phyloP scores from a whole-genome alignment of 2,329 filamentous ascomycete genomes.

The Mycosphaerella arachidis region DNA sequence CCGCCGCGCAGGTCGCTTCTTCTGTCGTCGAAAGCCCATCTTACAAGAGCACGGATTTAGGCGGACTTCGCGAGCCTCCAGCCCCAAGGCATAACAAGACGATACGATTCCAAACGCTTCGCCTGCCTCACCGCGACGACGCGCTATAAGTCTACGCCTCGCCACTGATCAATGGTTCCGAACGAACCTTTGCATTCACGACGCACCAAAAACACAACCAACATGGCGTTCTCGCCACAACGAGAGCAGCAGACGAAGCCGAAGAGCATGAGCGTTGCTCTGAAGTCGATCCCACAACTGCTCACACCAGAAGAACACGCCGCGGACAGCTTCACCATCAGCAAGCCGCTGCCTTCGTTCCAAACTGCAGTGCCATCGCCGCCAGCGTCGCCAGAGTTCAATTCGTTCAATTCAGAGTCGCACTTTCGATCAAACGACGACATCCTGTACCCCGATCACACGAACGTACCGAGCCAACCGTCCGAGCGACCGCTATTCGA shows the following conservation, averaged over 20 bases:
- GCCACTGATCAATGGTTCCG: conserved; percentile 6
- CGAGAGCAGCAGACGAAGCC: not conserved
- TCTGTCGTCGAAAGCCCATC: not conserved
- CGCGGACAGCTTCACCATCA: conserved; percentile 18
- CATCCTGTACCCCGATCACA: conserved; percentile 18
- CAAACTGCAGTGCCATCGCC: conserved; percentile 16
- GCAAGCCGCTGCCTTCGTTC: conserved; percentile 2
- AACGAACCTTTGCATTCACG: not conserved
- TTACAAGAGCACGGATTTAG: conserved; percentile 14
- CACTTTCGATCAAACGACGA: conserved; percentile 16
- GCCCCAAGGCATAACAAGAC: conserved; percentile 14
- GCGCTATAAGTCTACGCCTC: conserved; percentile 12
- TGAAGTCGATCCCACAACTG: not conserved
- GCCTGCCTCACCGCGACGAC: conserved; percentile 18
- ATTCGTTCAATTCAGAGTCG: conserved; percentile 9
- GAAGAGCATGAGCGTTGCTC: not conserved
- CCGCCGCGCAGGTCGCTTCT: not conserved
- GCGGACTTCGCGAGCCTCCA: conserved; percentile 13
- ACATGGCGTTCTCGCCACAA: conserved; percentile 17
- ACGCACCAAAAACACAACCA: conserved; percentile 1
- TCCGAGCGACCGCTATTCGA: conserved; percentile 6
- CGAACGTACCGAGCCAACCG: not conserved
- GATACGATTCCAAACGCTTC: conserved; percentile 16
- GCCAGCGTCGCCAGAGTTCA: conserved; percentile 21
- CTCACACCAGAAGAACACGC: conserved; percentile 22